Base-by-base conservation (phyloP, 176 grass and related monocot species). In the Oryza rufipogon region DNA sequence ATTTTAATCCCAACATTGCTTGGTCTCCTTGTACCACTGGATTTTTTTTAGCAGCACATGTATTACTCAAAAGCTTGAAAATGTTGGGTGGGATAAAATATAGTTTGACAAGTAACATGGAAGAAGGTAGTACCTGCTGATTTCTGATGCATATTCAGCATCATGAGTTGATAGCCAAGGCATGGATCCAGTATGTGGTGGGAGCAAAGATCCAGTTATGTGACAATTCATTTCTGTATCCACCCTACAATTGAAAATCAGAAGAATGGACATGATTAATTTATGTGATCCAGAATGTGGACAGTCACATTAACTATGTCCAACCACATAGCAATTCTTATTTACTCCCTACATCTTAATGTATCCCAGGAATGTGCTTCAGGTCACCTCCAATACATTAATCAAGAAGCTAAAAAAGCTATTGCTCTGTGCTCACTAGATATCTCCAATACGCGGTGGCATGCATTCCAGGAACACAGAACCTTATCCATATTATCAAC, bases 221-320 rank as follows among this genome's bases (percentile, higher is more conserved):
- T 97, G 95, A 91, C 93, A 84, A 87, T 92, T 84, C 82, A 92
- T 93, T 86, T 97, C 90, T 45, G 64, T 80, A 84, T 95, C 92
- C 73, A 97, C 90, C 84, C 95, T 97, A 82, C 36, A 68, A 84
- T 78, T 80, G 60, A 86, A 77, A 52, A 83, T 76, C 20, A 84
- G 48, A 25, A 70, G 42, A 34, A 86, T 46, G 76, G 44, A 76
- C 65, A 85, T 77, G 14, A 41, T 56, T 32, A 84, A 16, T 20
- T 36, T 56, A 85, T 20, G 14, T 66, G 10, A 11, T n/a, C 34
- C 20, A 84, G n/a, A 82, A 70, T 79, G 61, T 72, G 9, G 70
- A 73, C 20, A 20, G 64, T 74, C 51, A 39, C 17, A 80, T 23
- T 2, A 54, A 72, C 26, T 54, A 48, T 69, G 47, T 79, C 68